Conservation (phyloP, 805 yeast species). For the Sugiyamaella marilandica region DNA sequence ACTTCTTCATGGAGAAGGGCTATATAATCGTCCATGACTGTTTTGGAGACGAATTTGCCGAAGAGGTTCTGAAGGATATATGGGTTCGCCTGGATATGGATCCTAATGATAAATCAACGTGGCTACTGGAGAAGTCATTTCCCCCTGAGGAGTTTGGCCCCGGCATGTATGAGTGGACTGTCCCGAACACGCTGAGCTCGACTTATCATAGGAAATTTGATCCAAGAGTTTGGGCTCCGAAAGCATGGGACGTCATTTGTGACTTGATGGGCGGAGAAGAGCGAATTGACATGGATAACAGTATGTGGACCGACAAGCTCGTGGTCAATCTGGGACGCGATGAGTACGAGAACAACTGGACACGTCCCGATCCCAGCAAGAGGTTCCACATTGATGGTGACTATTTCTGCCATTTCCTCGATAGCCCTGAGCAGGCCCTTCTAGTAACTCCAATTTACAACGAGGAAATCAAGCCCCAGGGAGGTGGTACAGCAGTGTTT, state of each 20-base stretch:
- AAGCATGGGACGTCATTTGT: constrained; percentile 5
- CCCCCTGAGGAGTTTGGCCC: constrained; percentile 5
- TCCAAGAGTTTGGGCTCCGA: not conserved
- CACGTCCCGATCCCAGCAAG: constrained; percentile 2
- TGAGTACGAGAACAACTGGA: constrained; percentile 6
- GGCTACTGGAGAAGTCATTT: not conserved
- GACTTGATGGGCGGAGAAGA: constrained; percentile 8
- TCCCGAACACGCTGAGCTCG: not conserved
- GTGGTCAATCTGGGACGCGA: constrained; percentile 4
- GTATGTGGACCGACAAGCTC: constrained; percentile 3
- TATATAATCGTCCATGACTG: not conserved
- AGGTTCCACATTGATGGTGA: constrained; percentile 7
- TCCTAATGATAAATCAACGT: constrained; percentile 6
- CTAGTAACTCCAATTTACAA: constrained; percentile 6
- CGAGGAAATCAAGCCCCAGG: not conserved
- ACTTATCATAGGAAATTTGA: not conserved
- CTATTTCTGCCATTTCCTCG: constrained; percentile 4
- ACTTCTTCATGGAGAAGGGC: constrained; percentile 7
- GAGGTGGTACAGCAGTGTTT: constrained; percentile 2
- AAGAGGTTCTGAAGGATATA: not conserved
- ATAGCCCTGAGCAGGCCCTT: constrained; percentile 7
- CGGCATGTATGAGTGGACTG: constrained; percentile 2
- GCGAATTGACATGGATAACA: not conserved
- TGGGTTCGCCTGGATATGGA: constrained; percentile 7
- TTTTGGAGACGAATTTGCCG: constrained; percentile 1